These are phyloP conservation scores for Colletotrichum musicola DNA, from an alignment of 2,329 filamentous ascomycete species.

Conservation along the genomic window DNA sequence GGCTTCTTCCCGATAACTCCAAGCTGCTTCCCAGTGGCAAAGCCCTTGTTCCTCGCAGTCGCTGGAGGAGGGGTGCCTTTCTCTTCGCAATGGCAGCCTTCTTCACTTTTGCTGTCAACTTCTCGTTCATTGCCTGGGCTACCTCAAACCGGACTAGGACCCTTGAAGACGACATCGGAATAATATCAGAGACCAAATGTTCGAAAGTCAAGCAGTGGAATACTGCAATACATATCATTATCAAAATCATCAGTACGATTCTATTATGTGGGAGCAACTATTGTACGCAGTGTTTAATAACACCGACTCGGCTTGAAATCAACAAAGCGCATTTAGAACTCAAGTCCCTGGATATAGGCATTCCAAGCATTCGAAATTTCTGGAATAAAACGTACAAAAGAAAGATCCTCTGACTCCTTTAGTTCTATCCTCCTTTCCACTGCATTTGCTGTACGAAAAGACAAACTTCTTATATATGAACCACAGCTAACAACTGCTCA, in stretches of 20 bases:
- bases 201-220: background rate
- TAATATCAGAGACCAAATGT: background rate
- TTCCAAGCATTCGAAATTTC: slow-evolving; percentile 41
- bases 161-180: background rate
- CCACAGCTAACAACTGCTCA: background rate
- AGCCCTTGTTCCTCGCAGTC: too few species aligned
- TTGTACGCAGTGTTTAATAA: slow-evolving; percentile 51
- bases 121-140: too few species aligned
- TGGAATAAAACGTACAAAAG: slow-evolving; percentile 35
- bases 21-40: too few species aligned
- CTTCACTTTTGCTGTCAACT: too few species aligned
- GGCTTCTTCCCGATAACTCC: too few species aligned
- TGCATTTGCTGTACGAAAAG: slow-evolving; percentile 1
- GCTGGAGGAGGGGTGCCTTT: too few species aligned
- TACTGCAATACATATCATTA: slow-evolving; percentile 43
- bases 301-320: slow-evolving; percentile 49
- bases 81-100: too few species aligned
- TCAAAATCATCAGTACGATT: slow-evolving; percentile 48
- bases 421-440: background rate
- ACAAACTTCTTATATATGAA: background rate
- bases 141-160: too few species aligned
- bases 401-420: background rate
- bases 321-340: slow-evolving; percentile 41
- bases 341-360: slow-evolving; percentile 43
- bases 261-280: slow-evolving; percentile 52